These are phyloP conservation scores for Solanum medicagineum DNA, from an alignment of 257 asterid genomes.

Conservation along the genomic window DNA sequence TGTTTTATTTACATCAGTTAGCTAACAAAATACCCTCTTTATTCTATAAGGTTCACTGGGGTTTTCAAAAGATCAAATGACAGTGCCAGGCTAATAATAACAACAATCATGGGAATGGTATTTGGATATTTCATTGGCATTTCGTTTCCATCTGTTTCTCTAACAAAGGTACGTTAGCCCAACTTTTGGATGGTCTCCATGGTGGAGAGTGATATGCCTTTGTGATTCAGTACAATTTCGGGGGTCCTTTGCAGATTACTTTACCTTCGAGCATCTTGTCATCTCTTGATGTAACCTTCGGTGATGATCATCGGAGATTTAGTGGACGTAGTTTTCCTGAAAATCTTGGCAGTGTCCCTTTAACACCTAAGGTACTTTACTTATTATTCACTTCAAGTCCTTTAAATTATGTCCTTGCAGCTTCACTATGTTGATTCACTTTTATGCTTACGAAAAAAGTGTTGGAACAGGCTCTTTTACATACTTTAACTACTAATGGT, in stretches of 20 bases:
- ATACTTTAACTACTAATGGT: neutral
- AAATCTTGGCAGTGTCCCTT: constrained; percentile 79
- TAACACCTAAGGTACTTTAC: constrained; percentile 73
- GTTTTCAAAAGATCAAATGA: constrained; percentile 61
- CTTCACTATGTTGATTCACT: neutral
- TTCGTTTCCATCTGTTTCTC: constrained; percentile 81
- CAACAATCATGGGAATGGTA: constrained; percentile 82
- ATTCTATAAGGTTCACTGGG: constrained; percentile 36
- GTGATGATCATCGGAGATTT: constrained; percentile 27
- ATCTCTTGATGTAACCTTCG: constrained; percentile 49
- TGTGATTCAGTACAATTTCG: neutral
- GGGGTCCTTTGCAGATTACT: constrained; percentile 45
- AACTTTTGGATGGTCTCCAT: neutral
- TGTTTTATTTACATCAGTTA: constrained; percentile 11
- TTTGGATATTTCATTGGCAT: constrained; percentile 90
- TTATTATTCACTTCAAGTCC: constrained; percentile 12
- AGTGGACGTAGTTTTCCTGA: constrained; percentile 76
- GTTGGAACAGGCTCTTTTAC: neutral
- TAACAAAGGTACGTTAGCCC: constrained; percentile 51
- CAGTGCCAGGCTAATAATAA: constrained; percentile 56
- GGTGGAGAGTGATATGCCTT: neutral
- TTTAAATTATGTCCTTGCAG: neutral
- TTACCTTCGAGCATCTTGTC: constrained; percentile 69
- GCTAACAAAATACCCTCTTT: neutral
- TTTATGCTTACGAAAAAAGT: neutral